Evolutionary conservation across 2,329 filamentous ascomycete genomes (phyloP).

Genomic region (Didymella pinodella): DNA sequence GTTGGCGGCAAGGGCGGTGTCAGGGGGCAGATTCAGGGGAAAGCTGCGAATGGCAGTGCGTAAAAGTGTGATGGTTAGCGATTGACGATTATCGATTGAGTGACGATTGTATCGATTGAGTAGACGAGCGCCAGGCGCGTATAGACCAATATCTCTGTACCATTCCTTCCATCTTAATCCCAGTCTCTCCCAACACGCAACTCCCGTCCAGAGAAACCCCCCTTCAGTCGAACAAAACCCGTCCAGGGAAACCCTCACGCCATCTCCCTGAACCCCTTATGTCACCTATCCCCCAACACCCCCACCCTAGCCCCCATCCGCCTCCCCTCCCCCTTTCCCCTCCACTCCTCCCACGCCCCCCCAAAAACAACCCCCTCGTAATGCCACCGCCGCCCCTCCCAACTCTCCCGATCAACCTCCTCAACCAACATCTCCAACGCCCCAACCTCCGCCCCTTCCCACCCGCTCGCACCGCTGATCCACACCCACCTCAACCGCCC

Average conservation of each 20-base stretch:
- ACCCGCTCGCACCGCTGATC: conserved; percentile 52
- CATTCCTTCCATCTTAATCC: background rate
- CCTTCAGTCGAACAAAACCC: background rate
- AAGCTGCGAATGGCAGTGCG: conserved; percentile 42
- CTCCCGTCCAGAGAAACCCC: background rate
- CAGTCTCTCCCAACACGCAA: no score
- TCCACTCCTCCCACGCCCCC: conserved; percentile 37
- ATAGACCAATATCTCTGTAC: conserved; percentile 8
- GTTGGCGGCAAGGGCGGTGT: conserved; percentile 83
- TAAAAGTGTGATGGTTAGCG: conserved; percentile 18
- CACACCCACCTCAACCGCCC: conserved; percentile 50
- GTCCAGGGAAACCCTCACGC: conserved; percentile 4
- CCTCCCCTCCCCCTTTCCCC: conserved; percentile 28
- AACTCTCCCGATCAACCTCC: conserved; percentile 45
- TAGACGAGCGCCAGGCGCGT: conserved; percentile 9
- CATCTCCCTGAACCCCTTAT: conserved; percentile 22
- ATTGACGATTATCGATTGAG: background rate
- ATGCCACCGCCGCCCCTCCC: conserved; percentile 46
- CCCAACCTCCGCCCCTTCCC: conserved; percentile 51
- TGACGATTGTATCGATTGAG: conserved; percentile 11
- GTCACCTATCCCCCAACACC: conserved; percentile 34
- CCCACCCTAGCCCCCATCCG: conserved; percentile 36
- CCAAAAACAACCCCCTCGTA: conserved; percentile 29
- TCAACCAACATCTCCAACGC: conserved; percentile 51
- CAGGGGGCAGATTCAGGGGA: conserved; percentile 42